Evolutionary conservation across 202 grass and related monocot genomes (phyloP).

Genomic region (Panicum virgatum): DNA sequence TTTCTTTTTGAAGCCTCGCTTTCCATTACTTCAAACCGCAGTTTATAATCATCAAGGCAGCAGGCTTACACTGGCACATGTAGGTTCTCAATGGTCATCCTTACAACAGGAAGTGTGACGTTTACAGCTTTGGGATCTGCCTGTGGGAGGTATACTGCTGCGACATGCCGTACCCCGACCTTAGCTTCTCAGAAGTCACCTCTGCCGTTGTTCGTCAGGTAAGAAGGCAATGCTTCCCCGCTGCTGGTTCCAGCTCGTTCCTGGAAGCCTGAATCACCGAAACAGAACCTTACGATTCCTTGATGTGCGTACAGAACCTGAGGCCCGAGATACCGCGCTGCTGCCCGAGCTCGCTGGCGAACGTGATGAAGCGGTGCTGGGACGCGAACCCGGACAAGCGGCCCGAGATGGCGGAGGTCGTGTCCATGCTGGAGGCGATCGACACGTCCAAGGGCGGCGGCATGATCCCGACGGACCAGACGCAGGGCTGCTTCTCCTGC

Average conservation of each 20-base stretch:
- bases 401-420: slow-evolving; percentile 89
- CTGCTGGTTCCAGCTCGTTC: neutral
- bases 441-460: slow-evolving; percentile 98
- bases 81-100: slow-evolving; percentile 98
- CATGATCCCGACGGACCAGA: slow-evolving; percentile 84
- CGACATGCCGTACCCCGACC: slow-evolving; percentile 97
- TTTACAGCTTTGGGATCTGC: slow-evolving; percentile 98
- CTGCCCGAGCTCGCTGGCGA: slow-evolving; percentile 79
- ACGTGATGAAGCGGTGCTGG: slow-evolving; percentile 98
- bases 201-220: slow-evolving; percentile 98
- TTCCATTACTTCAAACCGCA: neutral
- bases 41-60: neutral
- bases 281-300: neutral
- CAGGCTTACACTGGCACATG: slow-evolving; percentile 9
- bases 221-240: neutral
- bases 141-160: slow-evolving; percentile 99
- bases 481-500: slow-evolving; percentile 79
- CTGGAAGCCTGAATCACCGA: slow-evolving; percentile 1
- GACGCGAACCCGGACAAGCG: slow-evolving; percentile 90
- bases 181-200: slow-evolving; percentile 96
- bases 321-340: slow-evolving; percentile 98
- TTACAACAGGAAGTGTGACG: slow-evolving; percentile 98
- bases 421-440: slow-evolving; percentile 90
- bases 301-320: slow-evolving; percentile 63
- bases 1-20: neutral